Evolutionary conservation across 345 rosid species (phyloP), one percentile per base, ranked within the genome.

Genomic region (Eucalyptus polyanthemos): DNA sequence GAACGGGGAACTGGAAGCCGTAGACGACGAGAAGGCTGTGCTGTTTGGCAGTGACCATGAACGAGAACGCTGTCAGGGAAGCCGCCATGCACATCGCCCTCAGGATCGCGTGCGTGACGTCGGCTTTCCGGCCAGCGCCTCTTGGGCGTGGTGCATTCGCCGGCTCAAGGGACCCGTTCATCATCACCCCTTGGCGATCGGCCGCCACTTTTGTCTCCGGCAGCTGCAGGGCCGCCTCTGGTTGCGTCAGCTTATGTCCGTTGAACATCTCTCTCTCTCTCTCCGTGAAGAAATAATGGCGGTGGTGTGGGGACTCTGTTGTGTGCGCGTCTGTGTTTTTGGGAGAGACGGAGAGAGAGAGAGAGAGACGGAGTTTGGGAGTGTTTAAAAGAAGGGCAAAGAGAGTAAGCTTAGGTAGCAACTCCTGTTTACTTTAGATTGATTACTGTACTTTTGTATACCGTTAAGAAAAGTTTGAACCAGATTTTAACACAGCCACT

Each of bases 31-130:
- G 90, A 87, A 90, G 89, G 92, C 96, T 93, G 83, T 92, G 92
- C 90, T 96, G 95, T 53, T 88, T 92, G 47, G 98, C 98, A 4
- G 98, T 94, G 69, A 97, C 93, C 98, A 96, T 96, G 88, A 94
- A 92, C 9, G 94, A 90, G 85, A 96, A 80, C 49, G 98, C 95
- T 7, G 90, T 86, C 49, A 94, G 90, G 2, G 97, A 93, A 54
- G 93, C 91, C 11, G 89, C 93, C 94, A 93, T 88, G 92, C 97
- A 95, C 87, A 92, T 85, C 29, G 90, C 65, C 94, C 99, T 91
- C 80, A 96, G 88, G 53, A 88, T 85, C 87, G 94, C 89, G 88
- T 89, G 92, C 89, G 92, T 69, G 81, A 92, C 86, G 58, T 95
- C 96, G 88, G 86, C 89, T 87, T 89, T 93, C 93, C 92, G 86